Evolutionary conservation across 129 eudicot genomes (phyloP).

Genomic region (Flaveria robusta): DNA sequence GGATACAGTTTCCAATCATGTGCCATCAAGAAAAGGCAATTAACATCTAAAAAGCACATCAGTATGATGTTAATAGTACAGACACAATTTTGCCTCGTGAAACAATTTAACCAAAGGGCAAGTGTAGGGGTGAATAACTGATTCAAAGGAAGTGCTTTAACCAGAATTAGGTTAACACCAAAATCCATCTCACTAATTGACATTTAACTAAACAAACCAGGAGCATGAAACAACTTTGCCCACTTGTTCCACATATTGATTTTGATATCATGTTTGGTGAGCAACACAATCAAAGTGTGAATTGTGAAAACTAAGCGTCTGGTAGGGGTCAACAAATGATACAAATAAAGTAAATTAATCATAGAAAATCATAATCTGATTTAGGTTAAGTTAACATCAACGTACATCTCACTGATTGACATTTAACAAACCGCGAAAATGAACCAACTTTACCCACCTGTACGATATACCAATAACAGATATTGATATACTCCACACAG

Average conservation of each 20-base stretch:
- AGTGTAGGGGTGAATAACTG: neutral
- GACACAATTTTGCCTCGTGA: constrained; percentile 17
- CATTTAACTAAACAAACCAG: constrained; percentile 24
- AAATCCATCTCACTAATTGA: constrained; percentile 22
- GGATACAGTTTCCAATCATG: neutral
- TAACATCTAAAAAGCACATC: constrained; percentile 20
- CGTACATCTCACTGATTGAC: constrained; percentile 20
- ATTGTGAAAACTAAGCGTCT: neutral
- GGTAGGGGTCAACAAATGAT: neutral
- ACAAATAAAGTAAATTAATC: neutral
- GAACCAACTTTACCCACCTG: constrained; percentile 21
- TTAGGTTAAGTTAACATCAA: constrained; percentile 15
- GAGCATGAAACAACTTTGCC: constrained; percentile 18
- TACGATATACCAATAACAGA: neutral
- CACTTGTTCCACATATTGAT: constrained; percentile 9
- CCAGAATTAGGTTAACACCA: constrained; percentile 18
- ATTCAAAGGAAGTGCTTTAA: neutral
- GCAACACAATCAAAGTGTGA: neutral
- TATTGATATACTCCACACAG: neutral
- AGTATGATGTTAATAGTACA: neutral
- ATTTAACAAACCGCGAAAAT: constrained; percentile 20
- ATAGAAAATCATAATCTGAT: neutral
- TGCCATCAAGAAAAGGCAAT: neutral
- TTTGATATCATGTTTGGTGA: neutral
- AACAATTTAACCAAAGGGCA: neutral